phyloP scores from a whole-genome alignment of 75 land plant genomes.

The Pinus taeda region DNA sequence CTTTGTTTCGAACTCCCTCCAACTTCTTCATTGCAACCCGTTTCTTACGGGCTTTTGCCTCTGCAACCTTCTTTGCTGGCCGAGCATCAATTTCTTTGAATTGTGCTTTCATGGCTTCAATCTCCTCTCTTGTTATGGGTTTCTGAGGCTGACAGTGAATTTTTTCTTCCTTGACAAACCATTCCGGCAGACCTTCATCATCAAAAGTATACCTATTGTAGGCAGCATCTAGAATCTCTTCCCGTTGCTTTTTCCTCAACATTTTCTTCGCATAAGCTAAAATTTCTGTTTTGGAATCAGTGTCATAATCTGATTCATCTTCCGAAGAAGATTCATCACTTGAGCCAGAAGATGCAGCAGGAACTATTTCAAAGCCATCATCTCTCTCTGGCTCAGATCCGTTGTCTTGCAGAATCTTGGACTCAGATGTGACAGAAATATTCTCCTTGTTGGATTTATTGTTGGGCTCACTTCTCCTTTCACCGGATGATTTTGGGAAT shows the following conservation, averaged over 20 bases:
- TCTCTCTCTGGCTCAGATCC: slow-evolving; percentile 14
- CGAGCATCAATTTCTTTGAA: slow-evolving; percentile 91
- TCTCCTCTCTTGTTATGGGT: slow-evolving; percentile 89
- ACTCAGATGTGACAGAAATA: not conserved
- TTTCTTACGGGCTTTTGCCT: slow-evolving; percentile 95
- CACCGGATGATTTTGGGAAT: not conserved
- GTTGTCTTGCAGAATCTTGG: slow-evolving; percentile 14
- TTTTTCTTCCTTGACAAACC: slow-evolving; percentile 88
- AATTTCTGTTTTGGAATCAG: slow-evolving; percentile 74
- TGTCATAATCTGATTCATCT: slow-evolving; percentile 60
- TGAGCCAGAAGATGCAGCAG: slow-evolving; percentile 50
- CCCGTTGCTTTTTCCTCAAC: slow-evolving; percentile 88
- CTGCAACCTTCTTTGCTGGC: slow-evolving; percentile 95
- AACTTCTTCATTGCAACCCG: slow-evolving; percentile 64
- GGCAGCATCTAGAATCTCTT: slow-evolving; percentile 78
- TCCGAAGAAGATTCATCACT: slow-evolving; percentile 61
- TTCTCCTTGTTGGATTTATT: not conserved
- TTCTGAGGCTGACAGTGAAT: slow-evolving; percentile 60
- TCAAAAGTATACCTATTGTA: slow-evolving; percentile 90
- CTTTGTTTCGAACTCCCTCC: slow-evolving; percentile 81
- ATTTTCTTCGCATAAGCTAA: slow-evolving; percentile 95
- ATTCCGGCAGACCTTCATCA: slow-evolving; percentile 75
- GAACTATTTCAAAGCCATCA: slow-evolving; percentile 88
- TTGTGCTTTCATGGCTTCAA: slow-evolving; percentile 90
- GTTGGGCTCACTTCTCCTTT: not conserved